Percentiles rank a stretch among this genome's conserved stretches.
Conservation (phyloP, 2,329 filamentous ascomycete genomes). For the Teratosphaeria epicoccoides region DNA sequence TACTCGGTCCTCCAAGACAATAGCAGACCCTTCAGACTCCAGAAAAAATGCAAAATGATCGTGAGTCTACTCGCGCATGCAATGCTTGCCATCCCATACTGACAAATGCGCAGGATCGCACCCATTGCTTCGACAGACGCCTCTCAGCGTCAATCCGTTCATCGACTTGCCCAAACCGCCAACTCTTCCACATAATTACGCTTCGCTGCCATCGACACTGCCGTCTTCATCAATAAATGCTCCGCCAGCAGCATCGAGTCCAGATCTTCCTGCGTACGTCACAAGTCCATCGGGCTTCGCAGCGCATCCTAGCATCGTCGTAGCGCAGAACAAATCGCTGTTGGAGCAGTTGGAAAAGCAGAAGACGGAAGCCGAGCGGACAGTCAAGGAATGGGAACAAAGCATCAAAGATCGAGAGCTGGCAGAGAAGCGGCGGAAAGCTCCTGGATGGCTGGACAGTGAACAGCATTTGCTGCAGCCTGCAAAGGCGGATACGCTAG, state of each 20-base stretch:
- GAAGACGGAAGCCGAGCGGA: slow-evolving; percentile 55
- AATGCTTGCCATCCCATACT: not conserved
- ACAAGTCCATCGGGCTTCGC: slow-evolving; percentile 64
- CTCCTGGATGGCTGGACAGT: slow-evolving; percentile 72
- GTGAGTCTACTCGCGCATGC: slow-evolving; percentile 9
- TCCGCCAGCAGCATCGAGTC: slow-evolving; percentile 26
- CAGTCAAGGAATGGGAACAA: slow-evolving; percentile 61
- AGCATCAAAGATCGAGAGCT: slow-evolving; percentile 54
- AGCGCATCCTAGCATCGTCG: slow-evolving; percentile 77
- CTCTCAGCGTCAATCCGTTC: slow-evolving; percentile 88
- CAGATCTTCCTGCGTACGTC: slow-evolving; percentile 55
- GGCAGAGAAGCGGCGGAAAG: slow-evolving; percentile 67
- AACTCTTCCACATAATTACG: slow-evolving; percentile 92
- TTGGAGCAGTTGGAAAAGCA: slow-evolving; percentile 63
- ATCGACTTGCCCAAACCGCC: slow-evolving; percentile 80
- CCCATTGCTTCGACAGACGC: slow-evolving; percentile 81
- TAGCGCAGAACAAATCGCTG: slow-evolving; percentile 68
- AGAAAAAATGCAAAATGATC: slow-evolving; percentile 17
- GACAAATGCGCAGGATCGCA: slow-evolving; percentile 47
- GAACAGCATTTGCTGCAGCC: slow-evolving; percentile 60
- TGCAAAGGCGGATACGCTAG: slow-evolving; percentile 33
- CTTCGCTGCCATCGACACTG: slow-evolving; percentile 74
- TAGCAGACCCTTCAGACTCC: slow-evolving; percentile 1
- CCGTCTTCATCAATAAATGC: slow-evolving; percentile 57
- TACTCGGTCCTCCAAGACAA: slow-evolving; percentile 3